phyloP scores from a whole-genome alignment of 768 basidiomycete species.

The Butyriboletus loyo region DNA sequence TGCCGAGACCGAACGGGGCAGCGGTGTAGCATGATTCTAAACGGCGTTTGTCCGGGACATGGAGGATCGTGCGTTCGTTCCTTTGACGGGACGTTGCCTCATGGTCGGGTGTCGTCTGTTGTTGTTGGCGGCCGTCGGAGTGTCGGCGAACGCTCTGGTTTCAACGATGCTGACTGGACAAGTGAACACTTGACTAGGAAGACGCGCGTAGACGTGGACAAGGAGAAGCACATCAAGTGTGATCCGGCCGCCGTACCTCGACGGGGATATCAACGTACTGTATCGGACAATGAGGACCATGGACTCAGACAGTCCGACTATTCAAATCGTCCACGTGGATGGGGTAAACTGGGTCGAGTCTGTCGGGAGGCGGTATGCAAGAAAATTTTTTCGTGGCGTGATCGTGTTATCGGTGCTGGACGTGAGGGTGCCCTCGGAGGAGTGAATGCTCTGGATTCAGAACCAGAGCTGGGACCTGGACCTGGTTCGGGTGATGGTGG shows the following conservation, averaged over 20 bases:
- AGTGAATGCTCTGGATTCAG: neutral
- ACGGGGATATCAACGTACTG: neutral
- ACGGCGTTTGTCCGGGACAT: neutral
- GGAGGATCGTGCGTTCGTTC: neutral
- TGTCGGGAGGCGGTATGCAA: slow-evolving; percentile 5
- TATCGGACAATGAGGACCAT: neutral
- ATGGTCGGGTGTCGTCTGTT: neutral
- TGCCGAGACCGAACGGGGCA: neutral
- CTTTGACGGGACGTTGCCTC: neutral
- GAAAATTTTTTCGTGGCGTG: slow-evolving; percentile 9
- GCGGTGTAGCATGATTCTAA: neutral
- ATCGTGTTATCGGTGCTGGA: neutral
- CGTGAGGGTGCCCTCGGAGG: neutral
- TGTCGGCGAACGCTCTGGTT: neutral
- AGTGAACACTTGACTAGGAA: neutral
- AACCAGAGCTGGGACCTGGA: neutral
- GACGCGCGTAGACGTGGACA: neutral
- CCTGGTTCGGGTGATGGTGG: neutral
- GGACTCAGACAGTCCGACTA: neutral
- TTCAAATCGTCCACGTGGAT: neutral
- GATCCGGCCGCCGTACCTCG: slow-evolving; percentile 19
- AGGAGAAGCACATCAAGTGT: neutral
- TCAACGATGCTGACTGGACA: neutral
- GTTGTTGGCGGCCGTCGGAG: neutral
- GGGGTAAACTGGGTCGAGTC: neutral